Percentiles rank a stretch among this genome's conserved stretches.
phyloP scores from a whole-genome alignment of 352 stramenopile species.

The Pythium aristosporum region DNA sequence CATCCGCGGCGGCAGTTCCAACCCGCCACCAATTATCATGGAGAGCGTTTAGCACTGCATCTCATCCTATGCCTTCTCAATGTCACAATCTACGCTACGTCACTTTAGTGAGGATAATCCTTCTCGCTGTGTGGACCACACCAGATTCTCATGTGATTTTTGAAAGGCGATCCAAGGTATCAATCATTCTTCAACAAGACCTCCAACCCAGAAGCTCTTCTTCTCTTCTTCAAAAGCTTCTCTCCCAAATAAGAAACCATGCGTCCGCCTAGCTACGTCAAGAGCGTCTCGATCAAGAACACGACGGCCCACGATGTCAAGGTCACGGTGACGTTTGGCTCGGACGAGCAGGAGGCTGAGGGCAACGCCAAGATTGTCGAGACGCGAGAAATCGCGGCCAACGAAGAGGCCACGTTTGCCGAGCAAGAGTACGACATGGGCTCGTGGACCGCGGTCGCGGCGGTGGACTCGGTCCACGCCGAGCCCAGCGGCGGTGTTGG shows the following conservation, averaged over 20 bases:
- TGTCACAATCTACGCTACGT: constrained; percentile 7
- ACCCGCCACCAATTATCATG: constrained; percentile 65
- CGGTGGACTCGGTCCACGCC: constrained; percentile 59
- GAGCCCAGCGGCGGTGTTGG: constrained; percentile 30
- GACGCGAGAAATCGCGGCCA: constrained; percentile 44
- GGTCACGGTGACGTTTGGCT: constrained; percentile 67
- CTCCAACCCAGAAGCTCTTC: neutral
- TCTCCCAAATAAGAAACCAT: constrained; percentile 31
- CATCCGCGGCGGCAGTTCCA: constrained; percentile 65
- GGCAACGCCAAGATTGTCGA: constrained; percentile 69
- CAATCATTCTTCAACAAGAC: constrained; percentile 22
- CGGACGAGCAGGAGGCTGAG: constrained; percentile 59
- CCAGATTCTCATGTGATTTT: constrained; percentile 4
- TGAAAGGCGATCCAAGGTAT: constrained; percentile 3
- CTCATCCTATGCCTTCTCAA: neutral
- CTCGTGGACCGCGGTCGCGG: constrained; percentile 60
- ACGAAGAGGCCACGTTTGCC: constrained; percentile 37
- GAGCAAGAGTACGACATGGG: constrained; percentile 84
- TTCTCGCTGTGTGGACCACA: constrained; percentile 28
- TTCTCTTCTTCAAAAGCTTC: neutral
- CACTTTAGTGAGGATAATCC: neutral
- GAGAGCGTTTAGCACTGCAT: constrained; percentile 55
- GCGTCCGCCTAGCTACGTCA: constrained; percentile 63
- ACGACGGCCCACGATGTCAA: constrained; percentile 50
- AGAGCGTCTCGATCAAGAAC: constrained; percentile 75